phyloP scores from a whole-genome alignment of 257 asterid species.

The Penstemon eatonii region DNA sequence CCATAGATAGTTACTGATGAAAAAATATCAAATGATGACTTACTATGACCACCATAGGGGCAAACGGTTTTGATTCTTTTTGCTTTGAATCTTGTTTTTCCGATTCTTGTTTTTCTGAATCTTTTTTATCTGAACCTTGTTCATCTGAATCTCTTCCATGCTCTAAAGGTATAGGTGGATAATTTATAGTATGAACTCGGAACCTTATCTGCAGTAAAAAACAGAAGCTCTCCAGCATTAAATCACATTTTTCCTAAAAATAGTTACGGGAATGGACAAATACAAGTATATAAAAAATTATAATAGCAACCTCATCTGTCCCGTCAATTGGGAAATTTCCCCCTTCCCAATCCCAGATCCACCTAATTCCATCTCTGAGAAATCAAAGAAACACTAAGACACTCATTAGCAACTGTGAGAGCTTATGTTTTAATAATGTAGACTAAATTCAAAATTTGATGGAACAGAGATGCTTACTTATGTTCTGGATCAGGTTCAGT shows the following conservation, averaged over 20 bases:
- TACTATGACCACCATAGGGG: constrained; percentile 57
- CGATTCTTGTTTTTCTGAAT: not conserved
- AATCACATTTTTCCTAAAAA: constrained; percentile 17
- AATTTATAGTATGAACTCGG: constrained; percentile 51
- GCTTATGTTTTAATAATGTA: not conserved
- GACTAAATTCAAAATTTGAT: constrained; percentile 11
- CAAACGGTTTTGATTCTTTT: constrained; percentile 39
- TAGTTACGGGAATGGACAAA: constrained; percentile 1
- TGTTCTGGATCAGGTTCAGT: constrained; percentile 63
- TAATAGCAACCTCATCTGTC: constrained; percentile 62
- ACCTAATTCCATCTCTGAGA: constrained; percentile 43
- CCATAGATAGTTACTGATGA: constrained; percentile 2
- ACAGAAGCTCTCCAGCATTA: constrained; percentile 6
- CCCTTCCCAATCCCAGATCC: constrained; percentile 71
- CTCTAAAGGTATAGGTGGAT: constrained; percentile 69
- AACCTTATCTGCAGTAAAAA: constrained; percentile 42
- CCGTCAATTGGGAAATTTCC: constrained; percentile 59
- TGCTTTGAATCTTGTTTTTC: constrained; percentile 23
- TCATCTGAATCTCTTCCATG: constrained; percentile 39
- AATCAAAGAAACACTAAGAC: not conserved
- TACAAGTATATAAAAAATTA: not conserved
- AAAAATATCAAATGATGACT: constrained; percentile 24
- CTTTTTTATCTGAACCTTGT: constrained; percentile 7
- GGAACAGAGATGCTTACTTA: constrained; percentile 45
- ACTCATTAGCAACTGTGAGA: not conserved